These are phyloP conservation scores for Plasmodium falciparum DNA, from an alignment of 169 alveolate genomes.

Conservation along the genomic window DNA sequence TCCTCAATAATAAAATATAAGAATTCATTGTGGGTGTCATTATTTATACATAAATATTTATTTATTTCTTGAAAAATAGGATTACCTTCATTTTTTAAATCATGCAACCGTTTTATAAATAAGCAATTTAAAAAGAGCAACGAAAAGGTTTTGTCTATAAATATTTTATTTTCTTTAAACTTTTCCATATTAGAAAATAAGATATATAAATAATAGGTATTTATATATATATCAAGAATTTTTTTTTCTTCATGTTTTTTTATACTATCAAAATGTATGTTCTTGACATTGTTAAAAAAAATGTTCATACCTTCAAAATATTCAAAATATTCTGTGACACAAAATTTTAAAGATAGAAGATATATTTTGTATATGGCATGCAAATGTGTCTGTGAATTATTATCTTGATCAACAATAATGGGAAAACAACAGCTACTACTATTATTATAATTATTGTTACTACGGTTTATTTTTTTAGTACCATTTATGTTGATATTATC, in stretches of 20 bases:
- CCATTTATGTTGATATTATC: no score
- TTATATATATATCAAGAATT: slow-evolving; percentile 39
- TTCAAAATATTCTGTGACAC: slow-evolving; percentile 15
- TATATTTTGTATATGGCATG: slow-evolving; percentile 13
- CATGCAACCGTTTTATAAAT: slow-evolving; percentile 6
- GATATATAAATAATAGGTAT: slow-evolving; percentile 48
- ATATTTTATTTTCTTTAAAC: slow-evolving; percentile 7
- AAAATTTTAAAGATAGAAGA: slow-evolving; percentile 15
- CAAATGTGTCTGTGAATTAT: neutral
- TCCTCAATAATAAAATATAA: slow-evolving; percentile 4
- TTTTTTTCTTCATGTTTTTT: slow-evolving; percentile 3
- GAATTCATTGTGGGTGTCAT: slow-evolving; percentile 9
- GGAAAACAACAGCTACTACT: no score
- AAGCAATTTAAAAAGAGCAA: slow-evolving; percentile 23
- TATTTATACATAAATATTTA: slow-evolving; percentile 14
- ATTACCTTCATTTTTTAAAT: slow-evolving; percentile 2
- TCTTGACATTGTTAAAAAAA: slow-evolving; percentile 3
- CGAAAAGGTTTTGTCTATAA: slow-evolving; percentile 6
- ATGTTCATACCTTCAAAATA: slow-evolving; percentile 2
- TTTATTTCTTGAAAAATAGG: neutral
- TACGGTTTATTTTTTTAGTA: no score
- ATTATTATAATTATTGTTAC: no score
- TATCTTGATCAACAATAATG: no score
- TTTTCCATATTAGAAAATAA: slow-evolving; percentile 36
- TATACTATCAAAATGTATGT: no score